These are phyloP conservation scores for Fonsecaea nubica DNA, from an alignment of 2,329 filamentous ascomycete species.

Conservation along the genomic window DNA sequence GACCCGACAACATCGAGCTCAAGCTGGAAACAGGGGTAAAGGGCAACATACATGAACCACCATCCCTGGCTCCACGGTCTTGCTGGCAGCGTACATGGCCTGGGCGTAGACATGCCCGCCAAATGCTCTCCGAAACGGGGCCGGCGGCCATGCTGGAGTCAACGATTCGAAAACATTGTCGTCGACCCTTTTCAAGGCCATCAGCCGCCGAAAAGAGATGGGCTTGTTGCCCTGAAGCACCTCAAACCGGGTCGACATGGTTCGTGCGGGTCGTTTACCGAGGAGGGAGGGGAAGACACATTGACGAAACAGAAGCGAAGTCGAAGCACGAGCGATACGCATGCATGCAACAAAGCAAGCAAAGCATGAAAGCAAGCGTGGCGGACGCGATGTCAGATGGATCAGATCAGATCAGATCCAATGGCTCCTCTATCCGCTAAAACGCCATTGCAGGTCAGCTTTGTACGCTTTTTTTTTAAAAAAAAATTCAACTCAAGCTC, in stretches of 20 bases:
- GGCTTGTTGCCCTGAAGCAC: constrained; percentile 27
- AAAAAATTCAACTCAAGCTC: no score
- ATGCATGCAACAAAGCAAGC: not conserved
- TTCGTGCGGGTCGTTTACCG: not conserved
- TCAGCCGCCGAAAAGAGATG: constrained; percentile 34
- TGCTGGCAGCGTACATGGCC: constrained; percentile 62
- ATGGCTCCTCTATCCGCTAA: not conserved
- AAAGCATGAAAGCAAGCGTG: not conserved
- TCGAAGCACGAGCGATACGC: not conserved
- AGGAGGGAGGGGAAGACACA: not conserved
- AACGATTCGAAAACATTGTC: constrained; percentile 32
- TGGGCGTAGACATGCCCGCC: constrained; percentile 66
- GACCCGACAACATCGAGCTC: not conserved
- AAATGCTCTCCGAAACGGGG: constrained; percentile 47
- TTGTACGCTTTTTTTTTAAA: not conserved
- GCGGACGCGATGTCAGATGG: not conserved
- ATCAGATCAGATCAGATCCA: not conserved
- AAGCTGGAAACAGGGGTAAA: not conserved
- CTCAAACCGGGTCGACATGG: constrained; percentile 20
- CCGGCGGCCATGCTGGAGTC: constrained; percentile 35
- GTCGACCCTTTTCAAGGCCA: constrained; percentile 27
- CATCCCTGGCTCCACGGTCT: constrained; percentile 59
- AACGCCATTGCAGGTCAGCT: not conserved
- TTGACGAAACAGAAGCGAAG: not conserved
- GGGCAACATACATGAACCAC: constrained; percentile 55